Evolutionary conservation across 2,329 filamentous ascomycete species (phyloP).

Genomic region (Colletotrichum shisoi): DNA sequence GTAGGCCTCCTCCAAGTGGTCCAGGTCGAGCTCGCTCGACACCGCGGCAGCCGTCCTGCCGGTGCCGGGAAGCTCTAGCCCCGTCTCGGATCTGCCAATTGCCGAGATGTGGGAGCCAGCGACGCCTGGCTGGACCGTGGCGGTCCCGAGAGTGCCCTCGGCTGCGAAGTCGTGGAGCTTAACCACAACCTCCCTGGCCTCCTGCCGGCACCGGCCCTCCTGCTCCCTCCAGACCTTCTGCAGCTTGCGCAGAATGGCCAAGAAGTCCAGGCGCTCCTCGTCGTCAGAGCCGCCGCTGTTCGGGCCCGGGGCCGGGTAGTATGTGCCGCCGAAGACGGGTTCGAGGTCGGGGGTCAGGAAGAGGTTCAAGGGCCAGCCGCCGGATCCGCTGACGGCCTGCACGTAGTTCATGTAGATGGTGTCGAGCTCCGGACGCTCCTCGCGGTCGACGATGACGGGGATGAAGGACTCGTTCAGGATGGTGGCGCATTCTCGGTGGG

Average conservation of each 20-base stretch:
- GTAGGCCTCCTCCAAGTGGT: constrained; percentile 89
- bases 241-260: constrained; percentile 83
- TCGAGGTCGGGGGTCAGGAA: constrained; percentile 93
- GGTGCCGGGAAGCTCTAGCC: constrained; percentile 42
- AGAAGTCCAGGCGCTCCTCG: constrained; percentile 75
- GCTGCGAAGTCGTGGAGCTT: constrained; percentile 88
- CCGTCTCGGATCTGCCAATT: constrained; percentile 35
- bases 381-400: constrained; percentile 86
- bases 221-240: constrained; percentile 80
- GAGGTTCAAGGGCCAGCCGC: constrained; percentile 96
- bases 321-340: constrained; percentile 94
- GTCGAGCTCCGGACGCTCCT: constrained; percentile 93
- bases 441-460: constrained; percentile 90
- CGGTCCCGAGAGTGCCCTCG: constrained; percentile 75
- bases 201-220: constrained; percentile 80
- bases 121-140: constrained; percentile 42
- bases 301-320: constrained; percentile 85
- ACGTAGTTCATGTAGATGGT: constrained; percentile 99
- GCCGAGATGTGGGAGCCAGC: constrained; percentile 34
- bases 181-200: constrained; percentile 80
- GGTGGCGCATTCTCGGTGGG: constrained; percentile 78
- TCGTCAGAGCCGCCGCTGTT: constrained; percentile 56
- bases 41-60: constrained; percentile 41
- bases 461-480: constrained; percentile 89
- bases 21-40: constrained; percentile 81